Base-by-base conservation (phyloP, 2,329 filamentous ascomycete genomes). In the Raffaelea albimanens region DNA sequence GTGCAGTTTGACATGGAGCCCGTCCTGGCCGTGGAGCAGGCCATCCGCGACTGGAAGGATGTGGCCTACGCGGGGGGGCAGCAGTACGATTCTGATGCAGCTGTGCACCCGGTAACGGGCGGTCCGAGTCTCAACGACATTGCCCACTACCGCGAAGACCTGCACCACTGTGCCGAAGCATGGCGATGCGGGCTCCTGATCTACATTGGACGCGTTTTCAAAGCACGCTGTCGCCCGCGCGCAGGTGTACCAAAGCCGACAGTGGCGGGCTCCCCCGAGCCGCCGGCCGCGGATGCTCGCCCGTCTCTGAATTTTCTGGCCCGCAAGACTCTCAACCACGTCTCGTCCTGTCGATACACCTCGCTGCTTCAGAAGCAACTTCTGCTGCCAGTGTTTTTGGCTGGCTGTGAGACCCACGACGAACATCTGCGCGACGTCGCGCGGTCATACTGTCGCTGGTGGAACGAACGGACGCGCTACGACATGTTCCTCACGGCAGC, bases 301-400 rank as follows among this genome's bases (percentile, higher is more conserved):
- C 25, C 13, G 13, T 29, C 25, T 29, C 25, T 29, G 13, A 13
- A 7, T 13, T 55, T 55, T 19, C 45, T 63, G 5, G 55, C 57
- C 1, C 60, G 62, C 11, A 53, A 51, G n/a, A 60, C 56, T 1
- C 53, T 66, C 38, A 57, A 60, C 34, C 57, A 61, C 50, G 57
- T 61, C n/a, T 48, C 54, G 5, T 58, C 56, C 18, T 63, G 61
- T 45, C 53, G 60, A 9, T 49, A 47, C 14, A 58, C 53, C 11
- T 57, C 54, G 0, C 56, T 61, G 40, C 53, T 60, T 0, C 63
- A 65, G 48, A 66, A 66, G 44, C 64, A 66, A 40, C 52, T 66
- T 0, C 56, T 67, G 3, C 54, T 67, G 1, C 63, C 64, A 0
- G 56, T 65, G 0, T 66, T 67, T 31, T 48, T 67, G 0, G 62